phyloP scores from a whole-genome alignment of 768 basidiomycete genomes.

The Mycena pura region DNA sequence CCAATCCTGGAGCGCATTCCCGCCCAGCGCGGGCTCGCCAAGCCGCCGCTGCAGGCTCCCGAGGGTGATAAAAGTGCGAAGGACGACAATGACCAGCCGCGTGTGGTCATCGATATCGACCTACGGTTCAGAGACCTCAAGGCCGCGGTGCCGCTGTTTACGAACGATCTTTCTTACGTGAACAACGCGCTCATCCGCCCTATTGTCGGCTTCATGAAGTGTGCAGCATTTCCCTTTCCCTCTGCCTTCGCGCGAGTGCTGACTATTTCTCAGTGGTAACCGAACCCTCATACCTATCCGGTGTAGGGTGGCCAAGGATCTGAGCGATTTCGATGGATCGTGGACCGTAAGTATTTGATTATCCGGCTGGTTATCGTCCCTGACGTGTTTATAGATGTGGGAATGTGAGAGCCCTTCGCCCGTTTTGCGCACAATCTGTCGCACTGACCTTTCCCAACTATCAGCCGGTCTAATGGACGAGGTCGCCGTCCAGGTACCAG shows the following conservation, averaged over 20 bases:
- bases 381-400: slow-evolving; percentile 70
- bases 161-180: slow-evolving; percentile 86
- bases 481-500: slow-evolving; percentile 78
- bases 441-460: slow-evolving; percentile 26
- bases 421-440: slow-evolving; percentile 4
- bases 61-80: slow-evolving; percentile 35
- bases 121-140: slow-evolving; percentile 94
- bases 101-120: slow-evolving; percentile 89
- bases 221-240: slow-evolving; percentile 35
- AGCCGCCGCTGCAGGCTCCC: slow-evolving; percentile 84
- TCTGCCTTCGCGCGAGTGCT: background rate
- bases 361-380: slow-evolving; percentile 16
- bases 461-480: slow-evolving; percentile 93
- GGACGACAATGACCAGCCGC: slow-evolving; percentile 50
- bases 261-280: slow-evolving; percentile 69
- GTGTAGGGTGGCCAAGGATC: slow-evolving; percentile 83
- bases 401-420: slow-evolving; percentile 76
- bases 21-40: slow-evolving; percentile 85
- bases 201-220: slow-evolving; percentile 99
- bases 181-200: slow-evolving; percentile 93
- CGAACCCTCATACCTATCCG: slow-evolving; percentile 93
- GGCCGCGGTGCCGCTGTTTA: slow-evolving; percentile 92
- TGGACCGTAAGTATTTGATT: slow-evolving; percentile 78
- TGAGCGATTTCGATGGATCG: slow-evolving; percentile 91
- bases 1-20: slow-evolving; percentile 67